Conservation (phyloP, 2,329 filamentous ascomycete genomes). For the Stagonosporopsis cucurbitacearum region DNA sequence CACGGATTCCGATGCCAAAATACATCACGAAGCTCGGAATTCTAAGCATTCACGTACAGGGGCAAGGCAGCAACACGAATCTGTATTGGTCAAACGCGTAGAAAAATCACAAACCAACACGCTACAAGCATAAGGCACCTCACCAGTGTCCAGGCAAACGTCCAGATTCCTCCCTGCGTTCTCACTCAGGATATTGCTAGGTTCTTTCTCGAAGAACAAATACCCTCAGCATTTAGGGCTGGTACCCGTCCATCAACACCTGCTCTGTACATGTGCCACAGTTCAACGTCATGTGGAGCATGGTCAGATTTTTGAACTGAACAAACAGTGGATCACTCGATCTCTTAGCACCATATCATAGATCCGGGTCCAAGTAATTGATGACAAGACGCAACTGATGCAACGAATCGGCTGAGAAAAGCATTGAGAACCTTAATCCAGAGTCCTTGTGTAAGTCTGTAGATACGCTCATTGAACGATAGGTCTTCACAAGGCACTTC, state of each 20-base stretch:
- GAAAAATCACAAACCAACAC: not conserved
- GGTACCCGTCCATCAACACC: not conserved
- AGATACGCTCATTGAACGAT: not conserved
- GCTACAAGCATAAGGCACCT: constrained; percentile 1
- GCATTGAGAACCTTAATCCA: not conserved
- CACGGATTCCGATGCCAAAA: too few relatives aligned
- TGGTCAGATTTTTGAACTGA: not conserved
- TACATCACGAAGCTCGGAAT: not conserved
- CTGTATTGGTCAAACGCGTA: not conserved
- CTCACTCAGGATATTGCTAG: too few relatives aligned
- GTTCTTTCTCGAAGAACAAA: too few relatives aligned
- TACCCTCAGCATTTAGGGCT: too few relatives aligned
- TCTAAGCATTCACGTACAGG: not conserved
- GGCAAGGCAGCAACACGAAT: not conserved
- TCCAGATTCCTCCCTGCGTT: too few relatives aligned
- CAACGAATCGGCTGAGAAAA: not conserved
- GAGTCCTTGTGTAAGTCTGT: not conserved
- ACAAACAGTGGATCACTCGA: not conserved
- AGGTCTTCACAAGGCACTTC: too few relatives aligned
- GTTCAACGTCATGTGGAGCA: not conserved
- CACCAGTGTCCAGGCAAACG: too few relatives aligned
- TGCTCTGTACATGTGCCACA: not conserved
- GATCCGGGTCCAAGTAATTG: not conserved
- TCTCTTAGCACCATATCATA: not conserved
- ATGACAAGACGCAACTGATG: not conserved